These are phyloP conservation scores for Pleurotus eryngii DNA, from an alignment of 768 basidiomycete species.

Conservation along the genomic window DNA sequence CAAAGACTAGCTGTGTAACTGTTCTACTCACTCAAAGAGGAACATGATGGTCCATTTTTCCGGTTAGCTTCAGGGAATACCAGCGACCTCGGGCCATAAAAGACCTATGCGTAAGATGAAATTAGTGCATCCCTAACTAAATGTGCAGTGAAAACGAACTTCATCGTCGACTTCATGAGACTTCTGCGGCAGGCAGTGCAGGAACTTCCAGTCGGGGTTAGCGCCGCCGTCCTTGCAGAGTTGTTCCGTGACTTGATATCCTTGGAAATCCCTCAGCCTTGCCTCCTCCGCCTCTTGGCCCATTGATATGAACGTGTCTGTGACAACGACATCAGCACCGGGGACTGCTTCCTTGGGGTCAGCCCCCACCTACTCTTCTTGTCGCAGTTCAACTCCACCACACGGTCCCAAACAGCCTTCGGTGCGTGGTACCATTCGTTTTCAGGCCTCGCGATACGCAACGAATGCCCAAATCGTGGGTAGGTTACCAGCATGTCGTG, in stretches of 20 bases:
- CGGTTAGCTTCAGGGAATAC: slow-evolving; percentile 91
- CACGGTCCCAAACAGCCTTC: slow-evolving; percentile 73
- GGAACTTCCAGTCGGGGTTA: slow-evolving; percentile 86
- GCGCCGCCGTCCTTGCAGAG: slow-evolving; percentile 81
- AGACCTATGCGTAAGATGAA: slow-evolving; percentile 53
- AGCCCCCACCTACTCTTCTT: slow-evolving; percentile 67
- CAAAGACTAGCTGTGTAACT: too few relatives aligned
- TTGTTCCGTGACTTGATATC: slow-evolving; percentile 92
- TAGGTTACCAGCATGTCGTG: slow-evolving; percentile 97
- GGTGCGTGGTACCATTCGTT: slow-evolving; percentile 62
- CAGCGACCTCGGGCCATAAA: slow-evolving; percentile 88
- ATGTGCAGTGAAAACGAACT: slow-evolving; percentile 32
- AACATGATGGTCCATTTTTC: slow-evolving; percentile 97
- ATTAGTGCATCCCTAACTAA: background rate
- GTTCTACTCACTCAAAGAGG: slow-evolving; percentile 69
- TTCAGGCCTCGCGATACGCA: slow-evolving; percentile 81
- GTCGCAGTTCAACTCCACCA: slow-evolving; percentile 72
- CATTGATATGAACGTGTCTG: slow-evolving; percentile 99
- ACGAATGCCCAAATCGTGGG: slow-evolving; percentile 83
- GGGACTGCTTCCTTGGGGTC: slow-evolving; percentile 86
- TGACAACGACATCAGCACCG: slow-evolving; percentile 91
- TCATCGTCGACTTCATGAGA: slow-evolving; percentile 93
- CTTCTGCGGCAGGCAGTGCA: slow-evolving; percentile 96
- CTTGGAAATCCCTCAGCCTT: slow-evolving; percentile 80
- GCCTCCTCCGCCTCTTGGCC: slow-evolving; percentile 93